Percentiles rank a stretch among this genome's conserved stretches.
Evolutionary conservation across 352 stramenopile genomes (phyloP).

Genomic region (Phytophthora rubi): DNA sequence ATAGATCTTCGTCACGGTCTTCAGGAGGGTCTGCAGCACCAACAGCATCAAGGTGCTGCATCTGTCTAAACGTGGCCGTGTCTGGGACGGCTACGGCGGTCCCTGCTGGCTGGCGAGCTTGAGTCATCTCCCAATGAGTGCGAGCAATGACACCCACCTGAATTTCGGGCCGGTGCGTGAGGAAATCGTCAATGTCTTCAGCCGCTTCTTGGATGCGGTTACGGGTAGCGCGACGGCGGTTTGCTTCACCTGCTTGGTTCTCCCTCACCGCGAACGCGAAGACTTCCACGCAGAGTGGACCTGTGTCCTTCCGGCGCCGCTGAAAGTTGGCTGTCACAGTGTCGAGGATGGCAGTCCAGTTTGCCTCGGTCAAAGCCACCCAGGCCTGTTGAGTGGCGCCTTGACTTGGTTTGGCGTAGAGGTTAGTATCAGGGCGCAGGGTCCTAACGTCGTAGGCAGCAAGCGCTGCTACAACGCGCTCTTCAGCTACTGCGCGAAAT

Average conservation of each 20-base stretch:
- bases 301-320: neutral
- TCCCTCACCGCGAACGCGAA: neutral
- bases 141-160: constrained; percentile 7
- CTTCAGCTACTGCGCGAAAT: too few species aligned
- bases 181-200: constrained; percentile 1
- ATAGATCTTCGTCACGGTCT: neutral
- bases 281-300: neutral
- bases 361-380: too few species aligned
- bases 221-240: neutral
- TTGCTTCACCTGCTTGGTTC: neutral
- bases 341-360: neutral
- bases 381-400: too few species aligned
- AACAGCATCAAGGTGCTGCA: neutral
- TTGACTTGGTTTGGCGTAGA: too few species aligned
- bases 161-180: neutral
- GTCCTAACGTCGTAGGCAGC: too few species aligned
- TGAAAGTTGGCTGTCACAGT: neutral
- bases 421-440: too few species aligned
- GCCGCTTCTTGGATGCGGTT: constrained; percentile 4
- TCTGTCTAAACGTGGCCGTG: neutral
- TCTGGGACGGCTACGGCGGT: neutral
- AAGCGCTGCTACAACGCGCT: too few species aligned
- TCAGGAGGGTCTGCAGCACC: too few species aligned
- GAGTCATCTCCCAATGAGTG: constrained; percentile 10
- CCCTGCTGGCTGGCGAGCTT: constrained; percentile 1